phyloP scores from a whole-genome alignment of 169 alveolate genomes.

The Babesia caballi region DNA sequence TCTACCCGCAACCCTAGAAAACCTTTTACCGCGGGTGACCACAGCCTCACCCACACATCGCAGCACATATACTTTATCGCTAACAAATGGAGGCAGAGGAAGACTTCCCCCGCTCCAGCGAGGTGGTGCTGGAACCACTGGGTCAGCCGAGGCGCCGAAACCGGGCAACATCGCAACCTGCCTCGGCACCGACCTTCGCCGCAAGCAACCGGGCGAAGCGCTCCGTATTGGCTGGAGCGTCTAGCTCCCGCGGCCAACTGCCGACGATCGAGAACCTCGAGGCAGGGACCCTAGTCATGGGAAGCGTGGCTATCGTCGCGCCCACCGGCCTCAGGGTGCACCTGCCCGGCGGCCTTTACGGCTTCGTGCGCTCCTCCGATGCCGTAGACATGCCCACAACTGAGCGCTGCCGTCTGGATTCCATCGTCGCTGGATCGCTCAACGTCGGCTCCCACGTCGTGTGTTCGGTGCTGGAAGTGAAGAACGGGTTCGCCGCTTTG shows the following conservation, averaged over 20 bases:
- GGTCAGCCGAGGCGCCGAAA: slow-evolving; percentile 17
- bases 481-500: slow-evolving; percentile 14
- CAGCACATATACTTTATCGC: no score
- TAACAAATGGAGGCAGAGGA: slow-evolving; percentile 22
- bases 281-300: slow-evolving; percentile 54
- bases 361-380: slow-evolving; percentile 51
- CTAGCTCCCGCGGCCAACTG: background rate
- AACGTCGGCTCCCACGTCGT: slow-evolving; percentile 58
- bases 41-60: background rate
- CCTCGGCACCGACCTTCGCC: background rate
- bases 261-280: slow-evolving; percentile 46
- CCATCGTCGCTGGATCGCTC: background rate
- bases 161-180: background rate
- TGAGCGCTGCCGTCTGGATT: slow-evolving; percentile 2
- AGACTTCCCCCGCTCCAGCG: slow-evolving; percentile 60
- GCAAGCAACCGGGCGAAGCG: slow-evolving; percentile 9
- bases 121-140: slow-evolving; percentile 18
- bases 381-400: slow-evolving; percentile 16
- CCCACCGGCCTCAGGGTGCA: slow-evolving; percentile 49
- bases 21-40: no score
- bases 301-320: slow-evolving; percentile 57
- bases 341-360: slow-evolving; percentile 34
- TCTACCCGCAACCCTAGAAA: no score
- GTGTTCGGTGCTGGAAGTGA: slow-evolving; percentile 57
- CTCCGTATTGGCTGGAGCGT: background rate